Evolutionary conservation across 495 filamentous ascomycete species (phyloP).

Genomic region (Jackrogersella multiformis): DNA sequence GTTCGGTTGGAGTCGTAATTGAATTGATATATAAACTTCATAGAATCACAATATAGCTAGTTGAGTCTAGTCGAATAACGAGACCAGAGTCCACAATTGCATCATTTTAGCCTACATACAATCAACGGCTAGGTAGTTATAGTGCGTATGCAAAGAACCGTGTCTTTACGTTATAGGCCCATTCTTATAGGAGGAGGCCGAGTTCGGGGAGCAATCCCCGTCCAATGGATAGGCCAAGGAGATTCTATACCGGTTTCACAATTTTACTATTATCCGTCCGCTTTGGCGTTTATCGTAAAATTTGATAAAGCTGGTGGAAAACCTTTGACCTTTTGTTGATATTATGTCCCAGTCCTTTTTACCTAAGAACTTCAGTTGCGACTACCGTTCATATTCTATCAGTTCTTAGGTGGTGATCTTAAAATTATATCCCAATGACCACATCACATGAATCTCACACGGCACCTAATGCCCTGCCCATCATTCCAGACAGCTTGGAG

Average conservation of each 20-base stretch:
- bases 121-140: constrained; percentile 22
- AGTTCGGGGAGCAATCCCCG: no score
- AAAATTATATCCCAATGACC: neutral
- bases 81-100: constrained; percentile 28
- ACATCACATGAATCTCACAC: neutral
- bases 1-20: neutral
- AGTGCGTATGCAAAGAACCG: constrained; percentile 26
- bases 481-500: neutral
- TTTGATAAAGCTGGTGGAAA: no score
- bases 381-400: no score
- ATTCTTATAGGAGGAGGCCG: constrained; percentile 11
- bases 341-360: neutral
- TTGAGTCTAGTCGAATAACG: constrained; percentile 16
- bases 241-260: no score
- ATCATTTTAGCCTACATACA: constrained; percentile 39
- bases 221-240: no score
- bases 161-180: constrained; percentile 22
- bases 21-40: neutral
- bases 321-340: no score
- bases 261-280: no score
- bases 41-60: neutral
- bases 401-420: no score
- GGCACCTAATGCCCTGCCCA: neutral
- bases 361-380: no score
- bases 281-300: no score